Evolutionary conservation across 768 basidiomycete species (phyloP).

Genomic region (Suillus subalutaceus): DNA sequence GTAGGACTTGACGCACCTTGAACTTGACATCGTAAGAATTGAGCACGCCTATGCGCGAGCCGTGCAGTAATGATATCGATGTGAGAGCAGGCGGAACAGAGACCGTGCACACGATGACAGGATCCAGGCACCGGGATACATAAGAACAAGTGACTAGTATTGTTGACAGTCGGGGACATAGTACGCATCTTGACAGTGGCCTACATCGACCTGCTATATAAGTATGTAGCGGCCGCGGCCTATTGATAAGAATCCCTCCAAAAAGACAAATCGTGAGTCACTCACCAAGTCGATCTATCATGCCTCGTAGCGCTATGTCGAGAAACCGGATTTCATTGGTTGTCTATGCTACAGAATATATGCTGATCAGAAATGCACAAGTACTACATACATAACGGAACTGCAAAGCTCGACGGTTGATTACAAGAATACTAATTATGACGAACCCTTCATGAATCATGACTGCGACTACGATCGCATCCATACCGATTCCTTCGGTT

Average conservation of each 20-base stretch:
- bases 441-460: neutral
- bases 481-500: slow-evolving; percentile 3
- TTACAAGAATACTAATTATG: neutral
- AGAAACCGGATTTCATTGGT: neutral
- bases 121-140: no score
- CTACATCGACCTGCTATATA: no score
- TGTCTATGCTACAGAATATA: neutral
- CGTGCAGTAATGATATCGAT: no score
- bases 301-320: neutral
- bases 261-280: neutral
- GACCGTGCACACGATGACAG: no score
- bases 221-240: neutral
- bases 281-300: neutral
- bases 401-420: neutral
- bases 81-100: no score
- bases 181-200: no score
- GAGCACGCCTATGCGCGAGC: no score
- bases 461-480: neutral
- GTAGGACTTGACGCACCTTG: no score
- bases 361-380: neutral
- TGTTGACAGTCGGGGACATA: no score
- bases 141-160: no score
- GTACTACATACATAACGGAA: neutral
- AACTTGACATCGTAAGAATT: no score
- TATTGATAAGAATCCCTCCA: neutral